A percentile compares a stretch with the other conserved stretches of the same genome.
These are phyloP conservation scores for Candida berthetii DNA, from an alignment of 805 yeast genomes.

Conservation along the genomic window DNA sequence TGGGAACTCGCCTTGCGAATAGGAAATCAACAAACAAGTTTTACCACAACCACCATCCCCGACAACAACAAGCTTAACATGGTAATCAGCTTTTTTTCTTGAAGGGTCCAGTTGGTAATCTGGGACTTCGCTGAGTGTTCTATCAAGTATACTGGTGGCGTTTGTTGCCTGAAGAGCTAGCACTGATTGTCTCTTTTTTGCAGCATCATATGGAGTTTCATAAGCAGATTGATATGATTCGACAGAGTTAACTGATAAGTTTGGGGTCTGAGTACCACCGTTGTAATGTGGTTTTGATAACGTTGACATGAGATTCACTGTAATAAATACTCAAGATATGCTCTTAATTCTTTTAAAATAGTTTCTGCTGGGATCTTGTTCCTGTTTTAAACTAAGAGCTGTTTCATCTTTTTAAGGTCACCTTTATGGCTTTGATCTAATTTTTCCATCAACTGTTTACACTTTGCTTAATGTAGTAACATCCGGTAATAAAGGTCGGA, in stretches of 20 bases:
- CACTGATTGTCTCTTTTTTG: slow-evolving; percentile 14
- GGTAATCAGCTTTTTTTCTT: slow-evolving; percentile 26
- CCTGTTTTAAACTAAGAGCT: too few relatives aligned
- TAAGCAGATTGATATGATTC: slow-evolving; percentile 11
- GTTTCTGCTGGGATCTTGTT: too few relatives aligned
- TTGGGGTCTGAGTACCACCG: background rate
- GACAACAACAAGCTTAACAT: slow-evolving; percentile 65
- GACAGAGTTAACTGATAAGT: background rate
- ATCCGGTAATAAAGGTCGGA: too few relatives aligned
- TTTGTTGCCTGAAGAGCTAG: background rate
- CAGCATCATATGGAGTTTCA: slow-evolving; percentile 23
- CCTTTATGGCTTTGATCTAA: too few relatives aligned
- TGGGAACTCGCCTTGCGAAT: slow-evolving; percentile 67
- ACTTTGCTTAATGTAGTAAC: too few relatives aligned
- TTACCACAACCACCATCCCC: slow-evolving; percentile 95
- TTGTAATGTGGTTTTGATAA: slow-evolving; percentile 3
- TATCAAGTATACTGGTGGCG: slow-evolving; percentile 1
- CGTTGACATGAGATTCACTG: too few relatives aligned
- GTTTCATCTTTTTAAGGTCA: too few relatives aligned
- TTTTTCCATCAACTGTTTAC: too few relatives aligned
- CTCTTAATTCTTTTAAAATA: too few relatives aligned
- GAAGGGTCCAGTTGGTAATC: slow-evolving; percentile 20
- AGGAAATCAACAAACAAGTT: slow-evolving; percentile 64
- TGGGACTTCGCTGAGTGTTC: slow-evolving; percentile 15
- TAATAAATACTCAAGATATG: too few relatives aligned